Evolutionary conservation across 192 early-diverging fungal species (phyloP), one percentile per base, ranked within the genome.

Genomic region (Backusella circina): DNA sequence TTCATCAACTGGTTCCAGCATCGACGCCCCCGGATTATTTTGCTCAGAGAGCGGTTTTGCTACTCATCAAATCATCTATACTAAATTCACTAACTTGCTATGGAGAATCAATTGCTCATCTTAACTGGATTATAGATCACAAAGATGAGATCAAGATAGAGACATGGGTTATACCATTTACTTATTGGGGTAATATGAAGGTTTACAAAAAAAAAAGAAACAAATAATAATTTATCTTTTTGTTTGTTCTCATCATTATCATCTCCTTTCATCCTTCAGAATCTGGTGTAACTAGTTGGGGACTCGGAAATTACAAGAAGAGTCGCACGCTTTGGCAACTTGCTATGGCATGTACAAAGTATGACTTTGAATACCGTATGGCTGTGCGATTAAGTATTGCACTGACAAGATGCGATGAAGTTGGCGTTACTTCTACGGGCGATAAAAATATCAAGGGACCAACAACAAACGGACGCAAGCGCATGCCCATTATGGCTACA

Each of bases 131-230:
- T 21, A 33, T 83, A 15, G 81, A 81, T 16, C 73, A 79, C 8
- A 36, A 79, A 28, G 65, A 74, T 38, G 73, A 77, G 18, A 70
- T 84, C 37, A 28, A 39, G 3, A 72, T 79, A 1, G 84, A 87
- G 31, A 80, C 81, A 30, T 87, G 84, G 84, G 75, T 85, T 10
- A 57, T 85, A 12, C 86, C 86, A 18, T 85, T 85, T 67, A 79
- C 83, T 8, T 85, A 80, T 44, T 87, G 86, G 85, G 73, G 73
- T 79, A 85, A 74, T 26, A 28, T 57, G n/a, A 12, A 28, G 18
- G 23, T 57, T 57, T 57, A 57, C 51, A 57, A 61, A 47, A 37
- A 70, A 44, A 39, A 39, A 71, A 26, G 9, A 71, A 70, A 6
- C 32, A 13, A 41, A 41, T 41, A 41, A 41, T 41, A 41, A 41